Base-by-base conservation (phyloP, 2,329 filamentous ascomycete genomes). In the Colletotrichum viniferum region DNA sequence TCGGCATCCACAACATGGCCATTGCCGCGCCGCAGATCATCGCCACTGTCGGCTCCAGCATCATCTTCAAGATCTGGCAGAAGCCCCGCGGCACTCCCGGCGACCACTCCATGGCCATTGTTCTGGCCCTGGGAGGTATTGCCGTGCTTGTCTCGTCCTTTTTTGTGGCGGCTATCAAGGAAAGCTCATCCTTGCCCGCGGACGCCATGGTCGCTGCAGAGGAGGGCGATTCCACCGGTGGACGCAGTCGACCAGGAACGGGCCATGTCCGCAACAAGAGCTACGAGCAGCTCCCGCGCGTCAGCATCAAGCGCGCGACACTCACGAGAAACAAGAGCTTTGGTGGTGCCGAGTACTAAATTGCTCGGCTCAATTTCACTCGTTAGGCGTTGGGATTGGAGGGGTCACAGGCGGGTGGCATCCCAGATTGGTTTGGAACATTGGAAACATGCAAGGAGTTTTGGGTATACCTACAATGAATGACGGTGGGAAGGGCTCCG, bases 1-100 rank as follows among this genome's bases (percentile, higher is more conserved):
- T 98, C 3, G 96, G 96, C 10, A 96, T 98, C 70, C 96, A 98
- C 87, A 98, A 98, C 83, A 96, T 98, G 86, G 94, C 96, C 18
- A 94, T 98, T 79, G 95, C 96, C 1, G 93, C 95, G 7, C 96
- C 96, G 2, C 96, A 98, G 82, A 96, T 98, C 76, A 90, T 98
- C 70, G 96, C 96, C 13, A 98, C 96, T 7, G 86, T 98, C 32
- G 92, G 94, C 28, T 96, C 95, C 75, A 96, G 94, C 81, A 87
- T 94, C 75, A 94, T 98, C 77, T 98, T 98, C 87, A 93, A 92
- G 81, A 86, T 93, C 55, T 90, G 96, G 80, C 96, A 98, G 86
- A 98, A 98, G 84, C 95, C 95, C 1, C 90, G 96, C 77, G 96
- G 96, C 6, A 91, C 90, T 6, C 94, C 95, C 0, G 96, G 95